Conservation (phyloP, 164 flowering plant genomes). For the Magnolia kwangsiensis region DNA sequence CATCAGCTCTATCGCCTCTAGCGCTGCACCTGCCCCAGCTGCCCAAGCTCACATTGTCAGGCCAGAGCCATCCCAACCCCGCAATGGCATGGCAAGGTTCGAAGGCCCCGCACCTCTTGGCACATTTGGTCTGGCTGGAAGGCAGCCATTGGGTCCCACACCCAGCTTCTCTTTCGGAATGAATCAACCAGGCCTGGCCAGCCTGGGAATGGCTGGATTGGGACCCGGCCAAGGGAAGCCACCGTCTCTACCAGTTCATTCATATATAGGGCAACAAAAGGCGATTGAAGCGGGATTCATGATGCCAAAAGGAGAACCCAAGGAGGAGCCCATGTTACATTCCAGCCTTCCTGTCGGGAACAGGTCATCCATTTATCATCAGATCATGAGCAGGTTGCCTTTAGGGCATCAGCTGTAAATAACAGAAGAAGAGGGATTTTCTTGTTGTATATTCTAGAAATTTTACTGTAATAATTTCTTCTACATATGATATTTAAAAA, state of each 20-base stretch:
- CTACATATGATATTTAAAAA: background rate
- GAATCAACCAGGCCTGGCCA: constrained; percentile 45
- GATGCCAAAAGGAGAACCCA: constrained; percentile 66
- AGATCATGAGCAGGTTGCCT: constrained; percentile 59
- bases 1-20: constrained; percentile 37
- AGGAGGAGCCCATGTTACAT: constrained; percentile 53
- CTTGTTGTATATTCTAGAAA: constrained; percentile 6
- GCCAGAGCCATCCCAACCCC: constrained; percentile 56
- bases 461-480: background rate
- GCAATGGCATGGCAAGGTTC: constrained; percentile 38
- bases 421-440: background rate
- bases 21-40: constrained; percentile 26
- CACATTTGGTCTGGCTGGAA: constrained; percentile 39
- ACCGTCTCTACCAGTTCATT: constrained; percentile 33
- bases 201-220: constrained; percentile 52
- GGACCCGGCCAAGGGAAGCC: constrained; percentile 41
- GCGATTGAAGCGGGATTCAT: constrained; percentile 45
- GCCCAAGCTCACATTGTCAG: constrained; percentile 28
- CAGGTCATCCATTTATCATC: constrained; percentile 54
- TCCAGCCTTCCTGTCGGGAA: constrained; percentile 36
- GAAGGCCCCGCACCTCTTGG: constrained; percentile 40
- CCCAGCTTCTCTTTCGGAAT: constrained; percentile 56
- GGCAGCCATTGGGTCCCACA: constrained; percentile 44
- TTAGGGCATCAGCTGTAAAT: constrained; percentile 56
- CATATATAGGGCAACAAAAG: constrained; percentile 39